Conservation (phyloP, 108 stramenopile species). For the Poteriospumella lacustris region DNA sequence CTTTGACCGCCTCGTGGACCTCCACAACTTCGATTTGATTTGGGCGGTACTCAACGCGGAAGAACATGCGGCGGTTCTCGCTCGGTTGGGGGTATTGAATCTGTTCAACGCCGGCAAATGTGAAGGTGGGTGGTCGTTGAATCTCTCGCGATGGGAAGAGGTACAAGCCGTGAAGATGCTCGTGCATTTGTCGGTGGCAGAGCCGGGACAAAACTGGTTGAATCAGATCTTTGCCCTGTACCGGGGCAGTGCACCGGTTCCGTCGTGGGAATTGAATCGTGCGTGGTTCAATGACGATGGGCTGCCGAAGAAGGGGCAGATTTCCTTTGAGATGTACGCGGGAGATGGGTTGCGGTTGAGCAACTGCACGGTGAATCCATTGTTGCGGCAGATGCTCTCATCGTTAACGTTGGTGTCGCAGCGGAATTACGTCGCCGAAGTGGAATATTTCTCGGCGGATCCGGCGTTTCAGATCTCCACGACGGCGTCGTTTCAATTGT, state of each 20-base stretch:
- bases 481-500: too few relatives aligned
- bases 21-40: conserved; percentile 25
- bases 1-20: conserved; percentile 15
- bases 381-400: background rate
- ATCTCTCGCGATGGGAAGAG: conserved; percentile 25
- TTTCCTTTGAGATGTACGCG: conserved; percentile 3
- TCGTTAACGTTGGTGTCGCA: background rate
- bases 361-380: background rate
- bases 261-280: background rate
- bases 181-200: conserved; percentile 2
- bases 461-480: too few relatives aligned
- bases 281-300: conserved; percentile 18
- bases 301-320: background rate
- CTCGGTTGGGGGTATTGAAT: conserved; percentile 8
- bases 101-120: background rate
- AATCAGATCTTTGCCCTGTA: background rate
- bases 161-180: background rate
- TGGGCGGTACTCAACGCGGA: background rate
- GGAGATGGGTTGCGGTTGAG: conserved; percentile 1
- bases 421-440: background rate
- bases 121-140: background rate
- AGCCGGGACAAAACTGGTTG: conserved; percentile 24
- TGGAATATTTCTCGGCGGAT: too few relatives aligned
- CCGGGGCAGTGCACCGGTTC: background rate
- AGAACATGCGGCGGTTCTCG: background rate